Conservation (phyloP, 352 stramenopile species). For the Blastocystis sp. region DNA sequence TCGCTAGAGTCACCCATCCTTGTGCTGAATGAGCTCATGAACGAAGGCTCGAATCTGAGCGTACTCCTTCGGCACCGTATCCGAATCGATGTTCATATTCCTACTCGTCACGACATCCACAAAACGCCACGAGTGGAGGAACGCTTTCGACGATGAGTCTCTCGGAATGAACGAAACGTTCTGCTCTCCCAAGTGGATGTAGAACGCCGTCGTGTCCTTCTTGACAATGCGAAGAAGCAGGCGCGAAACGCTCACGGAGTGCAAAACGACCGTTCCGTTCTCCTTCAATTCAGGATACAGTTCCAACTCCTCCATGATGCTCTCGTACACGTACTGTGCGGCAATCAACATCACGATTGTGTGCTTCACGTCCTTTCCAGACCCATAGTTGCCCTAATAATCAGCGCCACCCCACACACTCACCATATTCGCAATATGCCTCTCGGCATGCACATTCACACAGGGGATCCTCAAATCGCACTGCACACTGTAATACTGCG, state of each 20-base stretch:
- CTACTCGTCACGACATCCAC: background rate
- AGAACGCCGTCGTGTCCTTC: slow-evolving; percentile 5
- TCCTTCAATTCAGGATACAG: background rate
- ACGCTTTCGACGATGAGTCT: background rate
- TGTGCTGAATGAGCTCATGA: slow-evolving; percentile 18
- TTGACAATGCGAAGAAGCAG: slow-evolving; percentile 2
- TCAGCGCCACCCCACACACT: background rate
- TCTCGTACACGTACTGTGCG: slow-evolving; percentile 30
- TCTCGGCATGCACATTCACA: background rate
- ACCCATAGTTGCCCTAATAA: background rate
- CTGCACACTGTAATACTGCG: background rate
- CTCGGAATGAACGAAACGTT: background rate
- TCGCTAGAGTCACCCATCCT: background rate
- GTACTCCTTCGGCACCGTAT: background rate
- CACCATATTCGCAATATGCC: background rate
- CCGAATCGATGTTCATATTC: background rate
- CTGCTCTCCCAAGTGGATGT: background rate
- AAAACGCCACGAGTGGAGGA: slow-evolving; percentile 12
- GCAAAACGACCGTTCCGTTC: slow-evolving; percentile 4
- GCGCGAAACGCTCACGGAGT: background rate
- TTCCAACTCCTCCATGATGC: background rate
- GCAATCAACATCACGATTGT: slow-evolving; percentile 10
- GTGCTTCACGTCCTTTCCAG: background rate
- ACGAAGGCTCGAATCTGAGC: slow-evolving; percentile 14
- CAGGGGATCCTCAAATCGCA: background rate